phyloP scores from a whole-genome alignment of 345 rosid species.

The Boechera stricta region DNA sequence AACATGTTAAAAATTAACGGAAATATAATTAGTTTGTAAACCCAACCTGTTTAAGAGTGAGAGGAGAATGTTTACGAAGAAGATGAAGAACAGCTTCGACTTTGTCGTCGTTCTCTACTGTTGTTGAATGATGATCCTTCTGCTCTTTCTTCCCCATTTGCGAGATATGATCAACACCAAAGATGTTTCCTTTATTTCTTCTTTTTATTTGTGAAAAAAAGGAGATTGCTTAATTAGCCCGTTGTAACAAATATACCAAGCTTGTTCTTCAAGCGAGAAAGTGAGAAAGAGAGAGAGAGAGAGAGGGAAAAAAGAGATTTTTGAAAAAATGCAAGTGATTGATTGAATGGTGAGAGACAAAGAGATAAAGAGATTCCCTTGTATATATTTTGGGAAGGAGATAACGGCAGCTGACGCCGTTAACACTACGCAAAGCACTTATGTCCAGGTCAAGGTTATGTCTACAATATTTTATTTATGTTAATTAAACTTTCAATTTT shows the following conservation, averaged over 20 bases:
- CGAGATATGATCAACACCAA: neutral
- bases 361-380: constrained; percentile 32
- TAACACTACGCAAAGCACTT: constrained; percentile 10
- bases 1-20: neutral
- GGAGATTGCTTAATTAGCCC: constrained; percentile 20
- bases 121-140: constrained; percentile 26
- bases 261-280: constrained; percentile 42
- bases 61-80: constrained; percentile 79
- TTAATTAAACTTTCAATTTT: neutral
- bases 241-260: constrained; percentile 43
- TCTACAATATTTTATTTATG: neutral
- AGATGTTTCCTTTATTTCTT: neutral
- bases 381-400: constrained; percentile 42
- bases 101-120: constrained; percentile 42
- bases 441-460: neutral
- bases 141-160: constrained; percentile 83
- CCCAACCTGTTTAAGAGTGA: constrained; percentile 81
- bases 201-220: neutral
- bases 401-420: constrained; percentile 47
- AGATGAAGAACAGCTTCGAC: constrained; percentile 75
- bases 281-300: neutral
- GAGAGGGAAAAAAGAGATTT: constrained; percentile 29
- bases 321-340: constrained; percentile 27
- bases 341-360: constrained; percentile 18
- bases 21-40: neutral